Percentiles rank a stretch among this genome's conserved stretches.
phyloP scores from a whole-genome alignment of 2,329 filamentous ascomycete species.

The Cladosporium sp. region DNA sequence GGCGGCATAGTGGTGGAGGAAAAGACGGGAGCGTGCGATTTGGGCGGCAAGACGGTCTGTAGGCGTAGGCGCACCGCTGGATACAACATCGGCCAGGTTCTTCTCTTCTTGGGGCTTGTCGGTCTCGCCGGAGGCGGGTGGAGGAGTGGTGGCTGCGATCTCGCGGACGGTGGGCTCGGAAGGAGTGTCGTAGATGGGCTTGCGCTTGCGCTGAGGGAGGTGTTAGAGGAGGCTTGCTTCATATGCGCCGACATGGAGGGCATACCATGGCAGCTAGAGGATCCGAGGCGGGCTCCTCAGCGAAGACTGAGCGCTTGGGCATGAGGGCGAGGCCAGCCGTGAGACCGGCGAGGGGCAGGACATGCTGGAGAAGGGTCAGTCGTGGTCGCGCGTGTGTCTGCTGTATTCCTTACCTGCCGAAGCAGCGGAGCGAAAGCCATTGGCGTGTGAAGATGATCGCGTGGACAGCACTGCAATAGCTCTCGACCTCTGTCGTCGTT shows the following conservation, averaged over 20 bases:
- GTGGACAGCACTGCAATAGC: slow-evolving; percentile 4
- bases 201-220: slow-evolving; percentile 34
- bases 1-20: slow-evolving; percentile 71
- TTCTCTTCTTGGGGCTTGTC: slow-evolving; percentile 27
- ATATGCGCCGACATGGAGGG: too few species aligned
- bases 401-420: slow-evolving; percentile 43
- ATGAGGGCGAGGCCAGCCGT: slow-evolving; percentile 44
- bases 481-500: slow-evolving; percentile 4
- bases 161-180: slow-evolving; percentile 30
- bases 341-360: slow-evolving; percentile 45
- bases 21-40: slow-evolving; percentile 74
- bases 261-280: slow-evolving; percentile 27
- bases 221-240: not conserved
- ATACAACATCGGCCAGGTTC: slow-evolving; percentile 27
- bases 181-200: slow-evolving; percentile 75
- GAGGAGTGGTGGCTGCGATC: slow-evolving; percentile 37
- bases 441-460: slow-evolving; percentile 19
- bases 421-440: slow-evolving; percentile 54
- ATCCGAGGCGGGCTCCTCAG: slow-evolving; percentile 41
- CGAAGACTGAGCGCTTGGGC: slow-evolving; percentile 44
- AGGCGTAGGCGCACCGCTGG: slow-evolving; percentile 61
- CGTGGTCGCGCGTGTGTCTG: not conserved
- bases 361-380: slow-evolving; percentile 39
- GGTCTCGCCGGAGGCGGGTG: slow-evolving; percentile 32
- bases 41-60: slow-evolving; percentile 85